Evolutionary conservation across 2,329 filamentous ascomycete genomes (phyloP), one percentile per base, ranked within the genome.

Genomic region (Triangularia setosa): DNA sequence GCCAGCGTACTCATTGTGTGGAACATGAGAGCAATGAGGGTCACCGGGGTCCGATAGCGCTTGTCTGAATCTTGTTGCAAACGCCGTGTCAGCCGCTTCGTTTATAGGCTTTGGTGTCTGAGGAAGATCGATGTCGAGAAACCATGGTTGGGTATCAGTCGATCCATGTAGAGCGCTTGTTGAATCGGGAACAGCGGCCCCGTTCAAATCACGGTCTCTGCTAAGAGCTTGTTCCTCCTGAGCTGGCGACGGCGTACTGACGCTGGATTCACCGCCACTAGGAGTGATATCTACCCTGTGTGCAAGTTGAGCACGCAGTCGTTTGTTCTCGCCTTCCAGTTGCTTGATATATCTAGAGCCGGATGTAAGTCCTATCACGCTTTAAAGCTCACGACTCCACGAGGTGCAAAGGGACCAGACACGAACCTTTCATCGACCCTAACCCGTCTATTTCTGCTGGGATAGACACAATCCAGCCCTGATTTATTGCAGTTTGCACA

Each of bases 81-180:
- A 61, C 16, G 59, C 59, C 11, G 59, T 61, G 48, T 61, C 59
- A 5, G 59, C 59, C 12, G 59, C 59, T 33, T 61, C 59, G 27
- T 61, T 61, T 44, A 61, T 61, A 5, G 59, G 59, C 3, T 40
- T 61, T 30, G 59, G 59, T 12, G 59, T 61, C 18, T 61, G 59
- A 1, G 48, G 59, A 11, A 61, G 59, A 21, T 40, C 25, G n/a
- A 61, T 61, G 44, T 61, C 59, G 44, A 61, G 48, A 14, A 61
- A 61, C 59, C 59, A 61, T 9, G 59, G 59, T 9, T 61, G 59
- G 3, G 40, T 11, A 18, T 48, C 40, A 48, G 40, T 21, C 40
- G 40, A 48, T 3, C 40, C 40, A 21, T 48, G 40, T 9, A 48
- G 7, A 3, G 8, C 40, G 9, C n/a, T 48, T 9, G 40, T 48